A percentile compares a stretch with the other conserved stretches of the same genome.
These are phyloP conservation scores for Trypanosoma conorhini DNA, from an alignment of 208 protist species.

Conservation along the genomic window DNA sequence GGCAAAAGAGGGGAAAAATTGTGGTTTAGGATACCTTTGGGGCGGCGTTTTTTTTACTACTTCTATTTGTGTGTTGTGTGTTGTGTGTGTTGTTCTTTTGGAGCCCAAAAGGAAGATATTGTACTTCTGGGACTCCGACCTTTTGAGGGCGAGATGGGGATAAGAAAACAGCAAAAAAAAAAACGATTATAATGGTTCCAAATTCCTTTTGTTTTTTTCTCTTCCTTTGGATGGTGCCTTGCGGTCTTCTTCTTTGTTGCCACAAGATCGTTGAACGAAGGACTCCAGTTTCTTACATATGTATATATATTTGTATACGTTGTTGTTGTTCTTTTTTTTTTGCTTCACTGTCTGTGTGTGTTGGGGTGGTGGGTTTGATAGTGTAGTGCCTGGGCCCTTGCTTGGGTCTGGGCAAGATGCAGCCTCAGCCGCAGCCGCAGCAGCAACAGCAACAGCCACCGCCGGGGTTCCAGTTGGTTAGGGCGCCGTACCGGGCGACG, in stretches of 20 bases:
- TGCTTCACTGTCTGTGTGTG: not conserved
- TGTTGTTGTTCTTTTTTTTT: not conserved
- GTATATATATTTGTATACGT: not conserved
- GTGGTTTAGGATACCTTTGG: not conserved
- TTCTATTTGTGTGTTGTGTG: too few species aligned
- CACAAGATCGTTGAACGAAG: not conserved
- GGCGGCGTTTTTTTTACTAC: not conserved
- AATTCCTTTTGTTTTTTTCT: not conserved
- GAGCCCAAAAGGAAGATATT: too few species aligned
- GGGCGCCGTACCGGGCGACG: conserved; percentile 45
- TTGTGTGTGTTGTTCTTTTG: too few species aligned
- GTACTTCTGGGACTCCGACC: not conserved
- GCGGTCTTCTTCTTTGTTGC: not conserved
- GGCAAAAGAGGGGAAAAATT: not conserved
- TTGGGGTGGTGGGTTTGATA: not conserved
- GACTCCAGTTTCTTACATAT: too few species aligned
- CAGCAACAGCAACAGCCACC: conserved; percentile 21
- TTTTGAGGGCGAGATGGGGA: not conserved
- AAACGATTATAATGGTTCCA: not conserved
- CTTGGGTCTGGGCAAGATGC: conserved; percentile 8
- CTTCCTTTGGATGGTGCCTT: not conserved
- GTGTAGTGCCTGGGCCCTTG: not conserved
- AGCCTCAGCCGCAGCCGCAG: conserved; percentile 1
- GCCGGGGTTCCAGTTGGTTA: conserved; percentile 30
- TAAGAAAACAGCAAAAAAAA: not conserved